Evolutionary conservation across 73 alveolate genomes (phyloP).

Genomic region (Paramecium biaurelia): DNA sequence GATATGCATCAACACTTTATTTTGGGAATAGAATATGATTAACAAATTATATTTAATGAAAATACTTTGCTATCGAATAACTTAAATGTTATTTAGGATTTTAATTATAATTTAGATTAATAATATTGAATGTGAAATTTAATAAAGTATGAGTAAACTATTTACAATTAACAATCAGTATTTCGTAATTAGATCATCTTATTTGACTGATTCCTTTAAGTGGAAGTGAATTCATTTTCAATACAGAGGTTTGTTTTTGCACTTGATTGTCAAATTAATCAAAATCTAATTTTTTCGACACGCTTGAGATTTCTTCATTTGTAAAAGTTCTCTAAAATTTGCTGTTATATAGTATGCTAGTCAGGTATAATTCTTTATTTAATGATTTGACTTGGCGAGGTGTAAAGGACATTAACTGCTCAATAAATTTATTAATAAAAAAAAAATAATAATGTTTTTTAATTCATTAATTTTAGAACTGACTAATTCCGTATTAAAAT

Average conservation of each 20-base stretch:
- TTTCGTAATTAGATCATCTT: not conserved
- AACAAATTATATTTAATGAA: too few species aligned
- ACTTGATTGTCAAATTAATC: not conserved
- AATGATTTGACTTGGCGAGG: not conserved
- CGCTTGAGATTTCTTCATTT: not conserved
- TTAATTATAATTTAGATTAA: not conserved
- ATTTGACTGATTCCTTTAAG: not conserved
- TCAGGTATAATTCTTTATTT: not conserved
- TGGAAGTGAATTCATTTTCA: not conserved
- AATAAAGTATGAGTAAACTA: not conserved
- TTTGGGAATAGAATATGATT: not conserved
- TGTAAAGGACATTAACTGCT: slow-evolving; percentile 48
- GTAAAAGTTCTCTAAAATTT: slow-evolving; percentile 13
- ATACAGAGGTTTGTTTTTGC: not conserved
- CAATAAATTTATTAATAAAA: slow-evolving; percentile 46
- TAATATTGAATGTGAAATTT: not conserved
- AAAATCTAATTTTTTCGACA: not conserved
- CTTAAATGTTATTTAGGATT: not conserved
- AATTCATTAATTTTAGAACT: not conserved
- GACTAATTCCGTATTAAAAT: not conserved
- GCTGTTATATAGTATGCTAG: not conserved
- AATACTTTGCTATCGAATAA: not conserved
- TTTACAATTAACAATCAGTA: not conserved
- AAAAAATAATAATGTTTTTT: not conserved
- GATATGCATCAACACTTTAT: too few species aligned